Base-by-base conservation (phyloP, 176 grass and related monocot genomes). In the Phoenix roebelenii region DNA sequence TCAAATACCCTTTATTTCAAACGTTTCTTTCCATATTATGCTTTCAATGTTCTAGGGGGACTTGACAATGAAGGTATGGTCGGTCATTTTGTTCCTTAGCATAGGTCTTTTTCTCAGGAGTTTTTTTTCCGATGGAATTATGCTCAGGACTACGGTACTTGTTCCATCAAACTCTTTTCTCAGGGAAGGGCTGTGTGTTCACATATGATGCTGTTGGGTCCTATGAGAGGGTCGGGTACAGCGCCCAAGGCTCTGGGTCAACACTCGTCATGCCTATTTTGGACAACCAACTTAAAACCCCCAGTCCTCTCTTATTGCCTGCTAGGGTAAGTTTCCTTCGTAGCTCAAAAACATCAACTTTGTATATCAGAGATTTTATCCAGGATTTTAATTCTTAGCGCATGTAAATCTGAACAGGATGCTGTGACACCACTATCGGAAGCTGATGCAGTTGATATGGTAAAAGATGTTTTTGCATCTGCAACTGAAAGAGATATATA, bases 401-500 rank as follows among this genome's bases (percentile, higher is more conserved):
- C 5, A 5, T 75, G 29, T 23, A 55, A 51, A 52, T 82, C 15
- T 64, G 12, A 74, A 73, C 66, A 99, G 94, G 94, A 99, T 77
- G 85, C 88, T 9, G 94, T 99, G 18, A 99, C 94, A 4, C 94
- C 94, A 25, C 69, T 99, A 51, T 99, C 82, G 0, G 88, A 99
- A 58, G 63, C 74, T 3, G 94, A 99, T 54, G 94, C 94, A 4
- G 64, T 89, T 4, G 85, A 99, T 67, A 79, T 99, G 51, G 94
- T 99, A 4, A 99, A 99, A 76, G 94, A 99, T 73, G 94, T 92
- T 48, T 99, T 99, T 52, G 94, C 94, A 76, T 99, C 94, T 0
- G 94, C 94, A 54, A 93, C 94, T 25, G 94, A 99, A 74, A 92
- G 94, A 70, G 94, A 99, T 62, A 99, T 99, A 56, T 93, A 93